Evolutionary conservation across 1,284 basidiomycete species (phyloP), one percentile per base, ranked within the genome.

Genomic region (Leccinum pseudoinsigne): DNA sequence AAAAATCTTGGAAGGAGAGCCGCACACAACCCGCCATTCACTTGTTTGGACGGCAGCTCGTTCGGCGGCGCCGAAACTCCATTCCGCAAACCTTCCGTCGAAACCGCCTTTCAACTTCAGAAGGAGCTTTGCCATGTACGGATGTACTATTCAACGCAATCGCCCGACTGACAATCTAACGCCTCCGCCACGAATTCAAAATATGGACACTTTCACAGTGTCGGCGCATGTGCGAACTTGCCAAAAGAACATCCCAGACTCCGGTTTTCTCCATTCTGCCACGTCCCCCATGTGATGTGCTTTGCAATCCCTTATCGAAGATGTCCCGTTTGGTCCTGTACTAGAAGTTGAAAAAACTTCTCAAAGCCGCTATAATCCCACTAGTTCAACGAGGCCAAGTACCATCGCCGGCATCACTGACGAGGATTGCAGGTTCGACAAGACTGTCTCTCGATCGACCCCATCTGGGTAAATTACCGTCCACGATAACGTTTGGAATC

Each of bases 171-270:
- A 61, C 53, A 56, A 11, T n/a, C 21, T 28, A 38, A 45, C 36
- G 34, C 55, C 28, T 54, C 23, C 42, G 61, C 55, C 45, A 45
- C 51, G 55, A 62, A 58, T 65, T 63, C 50, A 31, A 60, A 65
- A 36, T 62, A 55, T 36, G 55, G 12, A 36, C 16, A 23, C 55
- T 18, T 21, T 36, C 34, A 42, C 36, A 63, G 55, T 28, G 23
- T 59, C 28, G 55, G 61, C 45, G 47, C 23, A 42, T 40, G 57
- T 54, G 58, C 11, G 45, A 59, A 79, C 85, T 65, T 73, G 88
- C 90, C 92, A 94, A 72, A 92, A 85, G 78, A 94, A 93, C 89
- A 93, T 89, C 63, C 94, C 94, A 2, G 94, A 90, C 56, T 92
- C 88, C 1, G 95, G 94, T 2, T 83, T 82, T 45, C 80, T 84